Percentiles rank a stretch among this genome's conserved stretches.
These are phyloP conservation scores for Sextonia rubra DNA, from an alignment of 164 flowering plant genomes.

Conservation along the genomic window DNA sequence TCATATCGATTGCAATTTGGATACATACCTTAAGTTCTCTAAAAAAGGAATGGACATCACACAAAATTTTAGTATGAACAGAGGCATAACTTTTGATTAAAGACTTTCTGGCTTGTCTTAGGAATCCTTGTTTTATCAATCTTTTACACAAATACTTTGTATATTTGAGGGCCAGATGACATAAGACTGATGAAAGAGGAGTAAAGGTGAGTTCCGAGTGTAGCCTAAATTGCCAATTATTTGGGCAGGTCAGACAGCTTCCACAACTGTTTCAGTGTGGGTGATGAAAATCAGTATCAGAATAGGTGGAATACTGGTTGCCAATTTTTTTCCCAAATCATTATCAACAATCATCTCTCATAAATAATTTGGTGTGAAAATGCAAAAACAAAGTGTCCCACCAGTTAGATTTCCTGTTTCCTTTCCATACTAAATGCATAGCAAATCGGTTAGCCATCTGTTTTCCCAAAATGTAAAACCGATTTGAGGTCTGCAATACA, in stretches of 20 bases:
- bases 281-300: not conserved
- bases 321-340: not conserved
- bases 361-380: not conserved
- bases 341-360: not conserved
- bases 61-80: not conserved
- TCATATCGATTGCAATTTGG: not conserved
- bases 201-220: not conserved
- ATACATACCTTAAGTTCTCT: not conserved
- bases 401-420: not conserved
- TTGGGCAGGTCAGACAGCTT: no score
- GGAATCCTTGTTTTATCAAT: not conserved
- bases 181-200: no score
- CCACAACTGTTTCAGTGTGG: no score
- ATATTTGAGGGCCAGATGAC: not conserved
- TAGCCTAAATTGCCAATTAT: not conserved
- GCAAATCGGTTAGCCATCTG: slow-evolving; percentile 20
- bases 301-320: not conserved
- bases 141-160: not conserved
- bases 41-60: not conserved
- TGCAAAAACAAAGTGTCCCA: not conserved
- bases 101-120: not conserved
- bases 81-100: not conserved
- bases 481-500: not conserved
- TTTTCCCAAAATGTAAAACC: no score
- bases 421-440: slow-evolving; percentile 9